These are phyloP conservation scores for Colletotrichum theobromicola DNA, from an alignment of 2,329 filamentous ascomycete species.

Conservation along the genomic window DNA sequence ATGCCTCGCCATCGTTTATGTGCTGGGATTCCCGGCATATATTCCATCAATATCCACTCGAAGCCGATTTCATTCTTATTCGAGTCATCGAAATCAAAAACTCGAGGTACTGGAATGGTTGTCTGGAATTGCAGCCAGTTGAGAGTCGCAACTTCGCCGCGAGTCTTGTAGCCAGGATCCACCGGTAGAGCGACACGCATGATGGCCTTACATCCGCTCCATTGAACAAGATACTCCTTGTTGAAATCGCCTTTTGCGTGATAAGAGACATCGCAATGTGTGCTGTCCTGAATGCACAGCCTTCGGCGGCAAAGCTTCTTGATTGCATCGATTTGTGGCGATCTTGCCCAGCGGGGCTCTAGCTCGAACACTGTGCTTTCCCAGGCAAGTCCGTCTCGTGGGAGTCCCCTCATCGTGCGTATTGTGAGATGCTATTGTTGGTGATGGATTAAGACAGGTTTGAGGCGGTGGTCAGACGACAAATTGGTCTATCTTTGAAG, in stretches of 20 bases:
- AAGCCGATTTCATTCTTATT: constrained; percentile 38
- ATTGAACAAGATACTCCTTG: constrained; percentile 25
- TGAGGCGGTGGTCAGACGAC: too few relatives aligned
- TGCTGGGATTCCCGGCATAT: constrained; percentile 28
- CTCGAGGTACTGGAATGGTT: constrained; percentile 34
- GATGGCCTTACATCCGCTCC: constrained; percentile 17
- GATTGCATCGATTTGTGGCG: constrained; percentile 20
- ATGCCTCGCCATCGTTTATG: constrained; percentile 31
- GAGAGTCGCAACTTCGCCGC: constrained; percentile 43
- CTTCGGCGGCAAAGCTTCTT: constrained; percentile 12
- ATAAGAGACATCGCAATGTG: constrained; percentile 21
- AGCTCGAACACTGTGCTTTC: background rate
- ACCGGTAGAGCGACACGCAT: constrained; percentile 41
- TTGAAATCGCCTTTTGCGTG: constrained; percentile 24
- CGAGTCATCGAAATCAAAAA: constrained; percentile 36
- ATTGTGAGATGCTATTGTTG: too few relatives aligned
- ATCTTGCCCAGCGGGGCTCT: constrained; percentile 20
- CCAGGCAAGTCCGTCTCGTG: constrained; percentile 19
- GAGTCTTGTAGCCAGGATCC: constrained; percentile 37
- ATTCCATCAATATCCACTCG: constrained; percentile 46
- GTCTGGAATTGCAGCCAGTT: constrained; percentile 34
- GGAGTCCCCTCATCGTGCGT: too few relatives aligned
- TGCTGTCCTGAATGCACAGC: constrained; percentile 3
- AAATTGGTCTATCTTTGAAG: too few relatives aligned
- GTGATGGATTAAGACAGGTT: too few relatives aligned